Base-by-base conservation (phyloP, 2,329 filamentous ascomycete genomes). In the Paraphoma sp. region DNA sequence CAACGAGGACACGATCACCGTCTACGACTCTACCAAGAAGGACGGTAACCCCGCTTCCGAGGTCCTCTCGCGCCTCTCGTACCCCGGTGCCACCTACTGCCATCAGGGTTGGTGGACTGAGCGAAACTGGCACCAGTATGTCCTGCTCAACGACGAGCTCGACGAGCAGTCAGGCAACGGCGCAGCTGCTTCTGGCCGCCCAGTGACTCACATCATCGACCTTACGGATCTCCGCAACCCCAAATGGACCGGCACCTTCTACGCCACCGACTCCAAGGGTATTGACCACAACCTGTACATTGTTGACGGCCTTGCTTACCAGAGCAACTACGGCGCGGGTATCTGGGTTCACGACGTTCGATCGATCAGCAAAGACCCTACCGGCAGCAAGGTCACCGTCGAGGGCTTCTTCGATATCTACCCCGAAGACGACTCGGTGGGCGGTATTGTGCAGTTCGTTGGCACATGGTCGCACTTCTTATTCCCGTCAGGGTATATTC, bases 41-140 rank as follows among this genome's bases (percentile, higher is more conserved):
- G 75, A 81, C 42, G 74, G 83, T 68, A 83, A 82, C 71, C 77
- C 81, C 14, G 86, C 85, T 65, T 71, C 84, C 81, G 71, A 85
- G 81, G 77, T 84, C 57, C 80, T 86, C 64, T 85, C 83, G 45
- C 77, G 78, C 52, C 84, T 83, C 3, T 79, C 79, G 0, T 86
- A 86, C 69, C 78, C 81, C 29, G 84, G 84, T 31, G 81, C 81
- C 6, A 72, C 78, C 14, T 87, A 86, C 73, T 84, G 82, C 4
- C 85, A 87, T 66, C 84, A 86, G 67, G 85, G 85, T 4, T 85
- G 83, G 83, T 76, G 86, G 31, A 78, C 83, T 1, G 70, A 75
- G 62, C 51, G 63, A 28, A 62, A 73, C 51, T 70, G 68, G 63
- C 72, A 75, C 56, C 67, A 75, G 46, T 75, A 65, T 50, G 57